These are phyloP conservation scores for Purshia tridentata DNA, from an alignment of 306 rosid species.

Conservation along the genomic window DNA sequence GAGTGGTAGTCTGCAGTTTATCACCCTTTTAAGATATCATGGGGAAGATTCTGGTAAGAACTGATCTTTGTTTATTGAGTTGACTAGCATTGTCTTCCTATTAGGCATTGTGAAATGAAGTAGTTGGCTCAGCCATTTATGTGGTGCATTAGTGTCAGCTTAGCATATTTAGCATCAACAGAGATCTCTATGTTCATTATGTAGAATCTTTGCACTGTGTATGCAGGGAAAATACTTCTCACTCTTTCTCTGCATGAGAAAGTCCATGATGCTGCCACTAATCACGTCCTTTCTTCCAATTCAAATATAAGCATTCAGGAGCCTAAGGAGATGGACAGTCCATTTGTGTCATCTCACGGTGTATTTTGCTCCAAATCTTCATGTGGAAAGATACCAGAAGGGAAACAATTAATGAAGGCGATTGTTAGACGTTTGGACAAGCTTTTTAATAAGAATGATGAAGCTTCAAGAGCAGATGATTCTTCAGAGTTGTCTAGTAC, in stretches of 20 bases:
- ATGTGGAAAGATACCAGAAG: constrained; percentile 39
- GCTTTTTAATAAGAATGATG: constrained; percentile 64
- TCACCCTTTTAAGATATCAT: not conserved
- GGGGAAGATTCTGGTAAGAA: not conserved
- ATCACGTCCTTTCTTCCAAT: constrained; percentile 25
- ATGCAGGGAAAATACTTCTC: constrained; percentile 78
- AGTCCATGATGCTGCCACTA: constrained; percentile 24
- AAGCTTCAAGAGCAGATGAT: constrained; percentile 33
- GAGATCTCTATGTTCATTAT: constrained; percentile 3
- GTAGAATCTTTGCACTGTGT: constrained; percentile 13
- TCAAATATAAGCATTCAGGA: constrained; percentile 33
- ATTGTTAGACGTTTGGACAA: constrained; percentile 47
- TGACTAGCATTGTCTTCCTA: not conserved
- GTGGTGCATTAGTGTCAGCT: not conserved
- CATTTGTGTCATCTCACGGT: constrained; percentile 25
- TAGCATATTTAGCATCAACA: not conserved
- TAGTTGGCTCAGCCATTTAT: not conserved
- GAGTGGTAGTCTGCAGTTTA: not conserved
- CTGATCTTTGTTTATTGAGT: not conserved
- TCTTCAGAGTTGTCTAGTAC: constrained; percentile 52
- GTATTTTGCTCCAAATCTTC: constrained; percentile 25
- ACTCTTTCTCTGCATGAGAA: constrained; percentile 63
- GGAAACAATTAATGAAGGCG: constrained; percentile 52
- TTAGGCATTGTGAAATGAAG: not conserved
- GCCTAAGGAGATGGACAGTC: constrained; percentile 32